Conservation (phyloP, 345 rosid genomes). For the Syzygium aromaticum region DNA sequence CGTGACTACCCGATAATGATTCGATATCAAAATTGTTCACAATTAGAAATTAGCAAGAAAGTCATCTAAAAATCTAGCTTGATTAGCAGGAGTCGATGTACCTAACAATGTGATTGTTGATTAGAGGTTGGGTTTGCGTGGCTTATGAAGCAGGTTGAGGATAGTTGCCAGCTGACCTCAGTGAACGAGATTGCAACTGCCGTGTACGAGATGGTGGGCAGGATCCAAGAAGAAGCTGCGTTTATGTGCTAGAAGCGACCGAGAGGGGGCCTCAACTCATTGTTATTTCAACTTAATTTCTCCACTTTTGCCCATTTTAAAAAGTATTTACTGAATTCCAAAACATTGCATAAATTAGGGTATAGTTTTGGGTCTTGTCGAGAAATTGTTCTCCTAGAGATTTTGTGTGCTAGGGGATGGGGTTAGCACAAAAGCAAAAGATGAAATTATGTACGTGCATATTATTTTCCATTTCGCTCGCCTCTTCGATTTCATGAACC, state of each 20-base stretch:
- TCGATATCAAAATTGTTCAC: not conserved
- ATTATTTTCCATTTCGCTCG: not conserved
- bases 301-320: not conserved
- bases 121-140: not conserved
- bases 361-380: not conserved
- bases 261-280: not conserved
- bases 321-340: not conserved
- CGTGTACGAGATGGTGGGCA: slow-evolving; percentile 36
- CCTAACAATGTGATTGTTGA: not conserved
- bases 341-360: not conserved
- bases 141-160: slow-evolving; percentile 32
- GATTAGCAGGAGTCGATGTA: not conserved
- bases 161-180: slow-evolving; percentile 29
- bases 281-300: not conserved
- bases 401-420: not conserved
- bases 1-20: not conserved
- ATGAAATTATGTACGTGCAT: not conserved
- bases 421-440: not conserved
- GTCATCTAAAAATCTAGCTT: not conserved
- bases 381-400: not conserved
- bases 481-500: not conserved
- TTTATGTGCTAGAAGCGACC: not conserved
- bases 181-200: slow-evolving; percentile 48
- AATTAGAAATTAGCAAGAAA: not conserved
- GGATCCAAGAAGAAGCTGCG: slow-evolving; percentile 23